Percentiles rank a stretch among this genome's conserved stretches.
Conservation (phyloP, 2,329 filamentous ascomycete species). For the Seiridium unicorne region DNA sequence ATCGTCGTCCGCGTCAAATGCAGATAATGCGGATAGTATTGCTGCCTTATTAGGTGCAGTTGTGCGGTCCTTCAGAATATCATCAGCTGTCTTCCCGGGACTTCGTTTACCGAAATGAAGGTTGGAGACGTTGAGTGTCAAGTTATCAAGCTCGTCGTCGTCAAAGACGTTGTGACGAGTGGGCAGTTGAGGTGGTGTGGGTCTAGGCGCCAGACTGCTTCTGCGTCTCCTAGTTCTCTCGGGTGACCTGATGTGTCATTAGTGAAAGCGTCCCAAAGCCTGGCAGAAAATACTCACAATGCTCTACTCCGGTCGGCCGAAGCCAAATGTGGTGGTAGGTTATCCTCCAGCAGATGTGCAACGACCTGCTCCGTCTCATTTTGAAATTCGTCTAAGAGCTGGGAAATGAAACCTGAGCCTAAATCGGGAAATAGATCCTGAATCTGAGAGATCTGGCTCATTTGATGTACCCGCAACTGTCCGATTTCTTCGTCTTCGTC, state of each 20-base stretch:
- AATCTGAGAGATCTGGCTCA: constrained; percentile 85
- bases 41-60: constrained; percentile 74
- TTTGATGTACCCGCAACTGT: constrained; percentile 71
- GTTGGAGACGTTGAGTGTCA: constrained; percentile 63
- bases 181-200: constrained; percentile 57
- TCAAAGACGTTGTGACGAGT: constrained; percentile 74
- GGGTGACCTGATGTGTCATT: constrained; percentile 19
- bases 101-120: constrained; percentile 78
- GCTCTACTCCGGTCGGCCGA: constrained; percentile 62
- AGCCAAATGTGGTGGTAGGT: constrained; percentile 67
- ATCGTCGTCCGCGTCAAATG: constrained; percentile 92
- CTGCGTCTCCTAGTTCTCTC: constrained; percentile 24
- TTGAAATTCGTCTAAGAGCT: constrained; percentile 74
- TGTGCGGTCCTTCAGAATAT: constrained; percentile 64
- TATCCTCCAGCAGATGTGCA: constrained; percentile 76
- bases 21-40: constrained; percentile 82
- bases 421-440: constrained; percentile 91
- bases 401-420: constrained; percentile 77
- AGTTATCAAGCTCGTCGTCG: constrained; percentile 73
- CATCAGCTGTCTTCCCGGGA: constrained; percentile 65
- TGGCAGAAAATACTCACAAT: constrained; percentile 42
- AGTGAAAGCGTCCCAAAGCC: not conserved
- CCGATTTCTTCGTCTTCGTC: constrained; percentile 36
- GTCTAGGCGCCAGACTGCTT: constrained; percentile 53
- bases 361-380: constrained; percentile 79